A percentile compares a stretch with the other conserved stretches of the same genome.
These are phyloP conservation scores for Usnea hakonensis DNA, from an alignment of 495 filamentous ascomycete species.

Conservation along the genomic window DNA sequence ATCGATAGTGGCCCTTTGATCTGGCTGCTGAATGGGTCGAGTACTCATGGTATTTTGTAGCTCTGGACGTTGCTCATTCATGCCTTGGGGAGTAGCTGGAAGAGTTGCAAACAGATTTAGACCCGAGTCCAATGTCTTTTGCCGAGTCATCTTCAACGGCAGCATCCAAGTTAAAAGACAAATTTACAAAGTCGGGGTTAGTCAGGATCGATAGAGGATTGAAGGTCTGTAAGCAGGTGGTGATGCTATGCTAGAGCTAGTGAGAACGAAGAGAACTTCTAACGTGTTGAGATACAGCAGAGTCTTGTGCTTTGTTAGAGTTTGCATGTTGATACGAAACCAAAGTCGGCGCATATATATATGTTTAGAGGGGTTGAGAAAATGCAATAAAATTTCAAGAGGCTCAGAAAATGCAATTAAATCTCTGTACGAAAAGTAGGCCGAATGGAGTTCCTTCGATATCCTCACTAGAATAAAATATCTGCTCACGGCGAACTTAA, in stretches of 20 bases:
- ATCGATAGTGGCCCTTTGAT: neutral
- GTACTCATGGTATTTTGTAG: neutral
- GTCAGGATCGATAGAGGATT: neutral
- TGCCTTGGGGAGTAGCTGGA: neutral
- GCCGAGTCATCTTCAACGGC: neutral
- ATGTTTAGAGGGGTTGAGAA: neutral
- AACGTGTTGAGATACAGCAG: neutral
- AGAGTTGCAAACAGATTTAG: neutral
- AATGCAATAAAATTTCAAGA: neutral
- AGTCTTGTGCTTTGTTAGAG: no score
- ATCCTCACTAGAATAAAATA: no score
- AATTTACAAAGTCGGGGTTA: neutral
- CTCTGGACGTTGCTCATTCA: neutral
- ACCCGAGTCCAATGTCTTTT: neutral
- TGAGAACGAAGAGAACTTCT: neutral
- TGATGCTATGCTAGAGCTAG: neutral
- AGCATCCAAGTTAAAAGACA: neutral
- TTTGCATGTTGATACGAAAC: neutral
- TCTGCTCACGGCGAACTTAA: no score
- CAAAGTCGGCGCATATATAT: neutral
- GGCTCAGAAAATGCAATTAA: neutral
- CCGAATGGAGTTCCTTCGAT: neutral
- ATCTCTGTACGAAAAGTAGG: neutral
- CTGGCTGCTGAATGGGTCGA: neutral
- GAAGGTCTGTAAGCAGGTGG: neutral